Base-by-base conservation (phyloP, 176 grass and related monocot genomes). In the Oryza glumipatula region DNA sequence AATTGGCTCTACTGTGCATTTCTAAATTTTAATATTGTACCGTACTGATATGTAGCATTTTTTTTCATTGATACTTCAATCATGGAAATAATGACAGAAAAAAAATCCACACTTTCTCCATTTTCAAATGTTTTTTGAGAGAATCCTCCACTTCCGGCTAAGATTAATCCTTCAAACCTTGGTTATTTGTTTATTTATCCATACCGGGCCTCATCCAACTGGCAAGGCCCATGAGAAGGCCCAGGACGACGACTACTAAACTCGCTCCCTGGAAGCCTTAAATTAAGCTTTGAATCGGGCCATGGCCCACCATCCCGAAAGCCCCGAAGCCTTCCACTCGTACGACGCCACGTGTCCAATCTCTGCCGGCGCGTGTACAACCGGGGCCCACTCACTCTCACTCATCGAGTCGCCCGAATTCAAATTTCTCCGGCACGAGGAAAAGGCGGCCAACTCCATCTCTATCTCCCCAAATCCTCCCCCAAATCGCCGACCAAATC, bases 401-500 rank as follows among this genome's bases (percentile, higher is more conserved):
- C 22, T 17, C 14, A 39, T 41, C 39, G 30, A 8, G 7, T 65
- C 56, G 35, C 49, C 67, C 1, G 51, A 70, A 56, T 68, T 86
- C 80, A 49, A 69, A 87, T 79, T 80, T 80, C 41, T 67, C 41
- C 39, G 9, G 19, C 52, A 88, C 76, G 81, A 45, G 48, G 46
- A 47, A 72, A 54, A 26, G 75, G 33, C 75, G 8, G 60, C 45
- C 75, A 33, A n/a, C 8, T 32, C 17, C 38, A 38, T 38, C 36
- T 38, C 36, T 38, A 5, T 58, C 38, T 60, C 28, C 54, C 33
- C 49, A 67, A 51, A 70, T 23, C 58, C 24, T 56, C 35, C 23
- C 45, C 73, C 88, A 76, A 48, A 86, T 23, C 41, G 35, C 68
- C 19, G 33, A 79, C 74, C 24, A 44, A 93, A 90, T 81, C 65